phyloP scores from a whole-genome alignment of 148 eudicot genomes.

The Dianthus caryophyllus region DNA sequence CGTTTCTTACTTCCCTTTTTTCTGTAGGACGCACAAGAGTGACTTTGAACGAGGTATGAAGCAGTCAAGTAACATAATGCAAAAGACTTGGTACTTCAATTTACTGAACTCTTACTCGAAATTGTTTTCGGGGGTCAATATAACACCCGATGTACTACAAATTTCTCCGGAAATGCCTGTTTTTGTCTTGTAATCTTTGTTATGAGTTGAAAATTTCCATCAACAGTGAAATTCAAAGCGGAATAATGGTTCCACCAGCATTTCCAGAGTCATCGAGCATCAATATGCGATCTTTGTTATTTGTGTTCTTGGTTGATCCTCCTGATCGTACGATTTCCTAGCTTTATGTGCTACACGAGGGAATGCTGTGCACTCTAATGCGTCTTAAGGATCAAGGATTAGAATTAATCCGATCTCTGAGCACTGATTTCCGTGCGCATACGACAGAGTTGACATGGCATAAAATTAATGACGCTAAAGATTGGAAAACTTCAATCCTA shows the following conservation, averaged over 20 bases:
- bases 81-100: slow-evolving; percentile 14
- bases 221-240: slow-evolving; percentile 1
- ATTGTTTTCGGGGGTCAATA: slow-evolving; percentile 23
- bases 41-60: neutral
- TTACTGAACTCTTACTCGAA: slow-evolving; percentile 15
- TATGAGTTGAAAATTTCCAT: slow-evolving; percentile 6
- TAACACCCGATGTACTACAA: slow-evolving; percentile 14
- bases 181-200: slow-evolving; percentile 17
- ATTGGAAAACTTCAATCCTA: too few relatives aligned
- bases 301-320: too few relatives aligned
- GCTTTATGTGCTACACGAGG: too few relatives aligned
- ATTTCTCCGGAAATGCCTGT: slow-evolving; percentile 15
- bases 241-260: neutral
- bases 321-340: too few relatives aligned
- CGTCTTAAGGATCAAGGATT: too few relatives aligned
- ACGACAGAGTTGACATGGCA: too few relatives aligned
- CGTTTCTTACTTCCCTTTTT: neutral
- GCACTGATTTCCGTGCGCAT: too few relatives aligned
- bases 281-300: neutral
- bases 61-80: slow-evolving; percentile 10
- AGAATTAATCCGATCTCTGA: too few relatives aligned
- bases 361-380: too few relatives aligned
- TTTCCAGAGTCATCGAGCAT: neutral
- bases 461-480: too few relatives aligned
- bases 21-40: slow-evolving; percentile 31